Base-by-base conservation (phyloP, 306 rosid genomes). In the Cicer judaicum region DNA sequence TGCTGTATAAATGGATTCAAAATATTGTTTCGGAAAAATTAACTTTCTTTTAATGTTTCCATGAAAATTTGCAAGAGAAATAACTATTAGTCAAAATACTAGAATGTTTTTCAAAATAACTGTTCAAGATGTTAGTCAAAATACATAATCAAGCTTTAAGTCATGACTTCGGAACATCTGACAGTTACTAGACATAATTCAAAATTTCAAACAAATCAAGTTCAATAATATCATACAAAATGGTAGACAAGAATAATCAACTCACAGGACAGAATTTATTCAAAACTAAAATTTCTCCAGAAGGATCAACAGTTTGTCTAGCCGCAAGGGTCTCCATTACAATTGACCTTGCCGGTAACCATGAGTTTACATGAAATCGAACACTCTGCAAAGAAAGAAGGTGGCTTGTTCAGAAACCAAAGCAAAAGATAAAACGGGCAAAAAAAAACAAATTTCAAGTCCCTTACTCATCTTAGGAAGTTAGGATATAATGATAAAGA, bases 311-410 rank as follows among this genome's bases (percentile, higher is more conserved):
- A 39, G 83, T 75, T 52, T 87, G 84, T 75, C 99, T 92, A 72
- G 93, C 93, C 13, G 64, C 74, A 68, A 90, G 80, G 13, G 90
- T 92, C 71, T 87, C 96, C 88, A 81, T 74, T 24, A 95, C 98
- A 66, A 95, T 92, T 54, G 99, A 92, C 83, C 91, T 83, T 48
- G 99, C 99, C n/a, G 99, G 99, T 70, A 95, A 77, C 99, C 99
- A 95, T 5, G 99, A 95, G 50, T 85, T 90, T 18, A 83, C 88
- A 84, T 90, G 97, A 81, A 79, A 90, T 8, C 83, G 85, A 24
- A 95, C 84, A 67, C 89, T 85, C 99, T 92, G 90, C 80, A 87
- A 76, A 53, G 5, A 5, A 42, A 36, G 57, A 55, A 41, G 70
- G 19, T 38, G 48, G 38, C 54, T 47, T 52, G 73, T 15, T 75